phyloP scores from a whole-genome alignment of 352 stramenopile genomes.

The Phytophthora gonapodyides region DNA sequence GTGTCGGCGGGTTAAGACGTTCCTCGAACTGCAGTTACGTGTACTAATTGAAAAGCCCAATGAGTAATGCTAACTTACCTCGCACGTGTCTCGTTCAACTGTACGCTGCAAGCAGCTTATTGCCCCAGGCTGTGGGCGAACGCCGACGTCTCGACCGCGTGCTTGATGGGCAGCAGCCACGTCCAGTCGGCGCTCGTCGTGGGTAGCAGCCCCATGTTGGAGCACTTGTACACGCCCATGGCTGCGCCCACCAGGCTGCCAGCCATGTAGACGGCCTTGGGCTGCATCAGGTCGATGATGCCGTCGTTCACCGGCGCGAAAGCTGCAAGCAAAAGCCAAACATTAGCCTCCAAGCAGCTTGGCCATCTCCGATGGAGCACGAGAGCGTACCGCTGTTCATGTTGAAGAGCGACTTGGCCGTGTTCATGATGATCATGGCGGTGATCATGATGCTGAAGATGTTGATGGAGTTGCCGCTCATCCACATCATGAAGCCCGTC shows the following conservation, averaged over 20 bases:
- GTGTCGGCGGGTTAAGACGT: slow-evolving; percentile 17
- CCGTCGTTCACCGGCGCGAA: slow-evolving; percentile 81
- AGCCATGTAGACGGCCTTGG: slow-evolving; percentile 90
- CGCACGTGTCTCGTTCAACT: not conserved
- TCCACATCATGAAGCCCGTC: slow-evolving; percentile 97
- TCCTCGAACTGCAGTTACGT: slow-evolving; percentile 36
- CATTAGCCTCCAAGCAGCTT: not conserved
- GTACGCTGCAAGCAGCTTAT: slow-evolving; percentile 15
- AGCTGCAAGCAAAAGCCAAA: slow-evolving; percentile 36
- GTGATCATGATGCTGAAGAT: slow-evolving; percentile 97
- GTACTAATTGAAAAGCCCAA: slow-evolving; percentile 40
- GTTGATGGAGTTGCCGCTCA: slow-evolving; percentile 94
- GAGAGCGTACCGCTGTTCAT: slow-evolving; percentile 57
- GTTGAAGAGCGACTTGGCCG: slow-evolving; percentile 89
- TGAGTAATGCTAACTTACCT: slow-evolving; percentile 39
- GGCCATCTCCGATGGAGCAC: too few species aligned
- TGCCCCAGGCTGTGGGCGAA: slow-evolving; percentile 55
- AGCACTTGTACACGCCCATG: slow-evolving; percentile 93
- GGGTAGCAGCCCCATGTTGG: slow-evolving; percentile 91
- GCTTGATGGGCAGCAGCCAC: slow-evolving; percentile 87
- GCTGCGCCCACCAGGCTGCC: slow-evolving; percentile 87
- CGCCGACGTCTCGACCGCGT: slow-evolving; percentile 78
- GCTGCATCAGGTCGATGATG: slow-evolving; percentile 77
- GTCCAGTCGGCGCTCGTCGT: slow-evolving; percentile 93
- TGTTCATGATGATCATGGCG: slow-evolving; percentile 93